phyloP scores from a whole-genome alignment of 768 basidiomycete genomes.

The Favolaschia claudopus region DNA sequence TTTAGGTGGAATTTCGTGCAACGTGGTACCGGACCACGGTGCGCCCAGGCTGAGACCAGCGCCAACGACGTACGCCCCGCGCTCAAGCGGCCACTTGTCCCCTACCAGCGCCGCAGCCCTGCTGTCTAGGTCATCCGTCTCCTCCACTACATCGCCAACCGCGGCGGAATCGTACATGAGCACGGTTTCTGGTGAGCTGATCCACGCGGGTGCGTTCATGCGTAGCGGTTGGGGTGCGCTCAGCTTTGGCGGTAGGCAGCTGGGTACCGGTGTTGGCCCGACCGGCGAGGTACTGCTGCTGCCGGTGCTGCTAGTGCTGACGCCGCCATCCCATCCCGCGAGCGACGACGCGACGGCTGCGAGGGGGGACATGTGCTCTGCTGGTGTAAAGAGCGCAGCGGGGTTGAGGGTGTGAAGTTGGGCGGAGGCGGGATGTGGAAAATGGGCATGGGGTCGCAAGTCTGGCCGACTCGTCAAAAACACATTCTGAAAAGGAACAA shows the following conservation, averaged over 20 bases:
- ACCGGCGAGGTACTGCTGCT: background rate
- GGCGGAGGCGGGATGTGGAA: conserved; percentile 5
- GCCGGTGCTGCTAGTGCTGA: too few species aligned
- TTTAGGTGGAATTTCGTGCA: too few species aligned
- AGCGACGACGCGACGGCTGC: conserved; percentile 19
- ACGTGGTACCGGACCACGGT: too few species aligned
- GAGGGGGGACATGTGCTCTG: conserved; percentile 20
- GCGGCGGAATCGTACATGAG: background rate
- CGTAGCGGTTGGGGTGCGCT: conserved; percentile 18
- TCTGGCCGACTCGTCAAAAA: background rate
- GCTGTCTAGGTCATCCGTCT: background rate
- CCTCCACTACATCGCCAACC: conserved; percentile 5
- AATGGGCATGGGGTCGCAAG: background rate
- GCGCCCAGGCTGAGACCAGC: background rate
- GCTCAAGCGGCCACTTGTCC: conserved; percentile 12
- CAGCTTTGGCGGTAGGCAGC: background rate
- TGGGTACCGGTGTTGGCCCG: background rate
- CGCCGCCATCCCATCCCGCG: conserved; percentile 23
- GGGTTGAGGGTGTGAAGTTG: background rate
- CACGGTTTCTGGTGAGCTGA: background rate
- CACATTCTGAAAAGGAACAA: background rate
- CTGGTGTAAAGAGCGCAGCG: background rate
- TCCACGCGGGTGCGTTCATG: conserved; percentile 4
- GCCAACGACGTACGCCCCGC: background rate
- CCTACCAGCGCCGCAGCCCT: background rate